Conservation (phyloP, 371 early-diverging fungal species). For the Rhizomucor miehei region DNA sequence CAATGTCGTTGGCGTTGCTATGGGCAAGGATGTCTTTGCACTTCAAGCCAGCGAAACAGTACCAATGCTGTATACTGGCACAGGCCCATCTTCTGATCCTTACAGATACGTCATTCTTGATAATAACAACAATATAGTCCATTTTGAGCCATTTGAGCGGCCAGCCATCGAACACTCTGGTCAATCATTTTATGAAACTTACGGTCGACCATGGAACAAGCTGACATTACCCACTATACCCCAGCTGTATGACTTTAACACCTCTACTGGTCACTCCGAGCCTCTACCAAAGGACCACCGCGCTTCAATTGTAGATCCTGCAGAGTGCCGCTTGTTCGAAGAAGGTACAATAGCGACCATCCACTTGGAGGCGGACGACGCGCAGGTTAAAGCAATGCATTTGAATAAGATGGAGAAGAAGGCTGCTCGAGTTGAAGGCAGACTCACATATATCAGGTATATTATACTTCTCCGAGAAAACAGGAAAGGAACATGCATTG, state of each 20-base stretch:
- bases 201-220: slow-evolving; percentile 33
- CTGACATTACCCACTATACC: slow-evolving; percentile 19
- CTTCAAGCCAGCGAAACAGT: slow-evolving; percentile 10
- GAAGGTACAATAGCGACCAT: slow-evolving; percentile 24
- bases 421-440: slow-evolving; percentile 10
- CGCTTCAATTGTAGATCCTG: slow-evolving; percentile 3
- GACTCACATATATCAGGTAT: slow-evolving; percentile 24
- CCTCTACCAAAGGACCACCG: background rate
- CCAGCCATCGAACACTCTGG: slow-evolving; percentile 22
- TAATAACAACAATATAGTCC: slow-evolving; percentile 6
- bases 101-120: slow-evolving; percentile 29
- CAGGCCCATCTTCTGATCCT: slow-evolving; percentile 12
- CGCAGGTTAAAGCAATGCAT: slow-evolving; percentile 16
- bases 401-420: slow-evolving; percentile 17
- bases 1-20: slow-evolving; percentile 19
- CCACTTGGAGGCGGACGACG: slow-evolving; percentile 18
- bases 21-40: slow-evolving; percentile 22
- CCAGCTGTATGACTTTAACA: slow-evolving; percentile 14
- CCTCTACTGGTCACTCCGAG: background rate
- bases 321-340: slow-evolving; percentile 16
- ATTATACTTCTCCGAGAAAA: background rate
- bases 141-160: slow-evolving; percentile 27
- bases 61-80: slow-evolving; percentile 20
- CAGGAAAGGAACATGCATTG: too few species aligned
- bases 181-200: slow-evolving; percentile 23